A percentile compares a stretch with the other conserved stretches of the same genome.
phyloP scores from a whole-genome alignment of 352 stramenopile genomes.

The Globisporangium cystogenes region DNA sequence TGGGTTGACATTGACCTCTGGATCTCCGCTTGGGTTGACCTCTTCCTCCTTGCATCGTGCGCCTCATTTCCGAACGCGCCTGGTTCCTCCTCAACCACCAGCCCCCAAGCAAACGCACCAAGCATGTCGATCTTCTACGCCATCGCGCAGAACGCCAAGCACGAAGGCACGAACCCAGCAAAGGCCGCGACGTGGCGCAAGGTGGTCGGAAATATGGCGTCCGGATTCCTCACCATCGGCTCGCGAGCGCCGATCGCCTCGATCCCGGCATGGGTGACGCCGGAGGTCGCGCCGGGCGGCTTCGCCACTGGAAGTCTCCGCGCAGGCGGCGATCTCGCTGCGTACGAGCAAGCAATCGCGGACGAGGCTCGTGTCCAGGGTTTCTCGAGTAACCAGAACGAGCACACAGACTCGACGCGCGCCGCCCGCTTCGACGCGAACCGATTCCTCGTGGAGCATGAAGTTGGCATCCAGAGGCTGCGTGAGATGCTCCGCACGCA shows the following conservation, averaged over 20 bases:
- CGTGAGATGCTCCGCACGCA: slow-evolving; percentile 14
- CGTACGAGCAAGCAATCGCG: slow-evolving; percentile 5
- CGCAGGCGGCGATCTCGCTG: slow-evolving; percentile 2
- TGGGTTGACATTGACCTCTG: too few relatives aligned
- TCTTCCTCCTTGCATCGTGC: too few relatives aligned
- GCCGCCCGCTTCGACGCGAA: neutral
- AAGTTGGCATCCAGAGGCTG: neutral
- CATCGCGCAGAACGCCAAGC: slow-evolving; percentile 6
- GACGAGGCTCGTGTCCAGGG: neutral
- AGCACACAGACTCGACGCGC: neutral
- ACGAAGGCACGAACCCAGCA: neutral
- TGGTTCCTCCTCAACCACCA: neutral
- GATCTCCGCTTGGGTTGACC: too few relatives aligned
- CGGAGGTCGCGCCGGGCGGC: slow-evolving; percentile 11
- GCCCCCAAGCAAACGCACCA: neutral
- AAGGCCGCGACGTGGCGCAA: slow-evolving; percentile 9
- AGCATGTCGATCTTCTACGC: slow-evolving; percentile 16
- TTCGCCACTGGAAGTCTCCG: slow-evolving; percentile 8
- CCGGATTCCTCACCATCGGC: slow-evolving; percentile 6
- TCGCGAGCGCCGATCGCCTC: neutral
- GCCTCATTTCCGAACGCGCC: neutral
- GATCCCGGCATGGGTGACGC: slow-evolving; percentile 13
- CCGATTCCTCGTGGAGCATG: slow-evolving; percentile 3
- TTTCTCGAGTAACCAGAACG: neutral
- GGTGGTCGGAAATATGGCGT: slow-evolving; percentile 7